A percentile compares a stretch with the other conserved stretches of the same genome.
phyloP scores from a whole-genome alignment of 495 filamentous ascomycete genomes.

The Tricharina praecox region DNA sequence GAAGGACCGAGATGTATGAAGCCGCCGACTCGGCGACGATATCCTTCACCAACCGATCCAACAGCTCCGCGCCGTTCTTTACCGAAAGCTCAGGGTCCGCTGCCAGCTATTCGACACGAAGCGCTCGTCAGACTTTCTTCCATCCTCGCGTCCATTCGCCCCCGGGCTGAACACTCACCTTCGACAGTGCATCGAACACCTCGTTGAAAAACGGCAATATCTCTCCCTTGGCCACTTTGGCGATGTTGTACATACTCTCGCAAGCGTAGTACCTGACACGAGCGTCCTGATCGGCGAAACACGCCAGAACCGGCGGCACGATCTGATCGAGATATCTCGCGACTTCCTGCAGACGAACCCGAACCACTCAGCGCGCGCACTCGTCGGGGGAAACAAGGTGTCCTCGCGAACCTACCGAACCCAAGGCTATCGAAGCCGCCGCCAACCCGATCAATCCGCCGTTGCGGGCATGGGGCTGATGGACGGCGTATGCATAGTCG shows the following conservation, averaged over 20 bases:
- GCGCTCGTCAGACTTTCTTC: too few relatives aligned
- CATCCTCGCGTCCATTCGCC: too few relatives aligned
- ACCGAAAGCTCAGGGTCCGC: conserved; percentile 93
- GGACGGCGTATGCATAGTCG: conserved; percentile 93
- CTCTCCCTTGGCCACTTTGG: conserved; percentile 97
- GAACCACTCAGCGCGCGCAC: too few relatives aligned
- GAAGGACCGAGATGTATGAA: conserved; percentile 79
- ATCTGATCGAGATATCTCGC: conserved; percentile 81
- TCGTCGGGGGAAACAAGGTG: neutral
- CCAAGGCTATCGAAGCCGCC: conserved; percentile 88
- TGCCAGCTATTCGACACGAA: conserved; percentile 78
- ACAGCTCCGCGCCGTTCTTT: conserved; percentile 92
- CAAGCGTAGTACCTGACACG: conserved; percentile 96
- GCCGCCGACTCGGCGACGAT: conserved; percentile 94
- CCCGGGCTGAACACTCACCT: conserved; percentile 43
- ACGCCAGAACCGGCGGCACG: conserved; percentile 93
- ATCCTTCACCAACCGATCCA: conserved; percentile 93
- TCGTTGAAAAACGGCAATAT: conserved; percentile 88
- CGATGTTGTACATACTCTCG: conserved; percentile 99
- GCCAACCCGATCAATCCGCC: conserved; percentile 93
- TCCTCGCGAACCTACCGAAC: conserved; percentile 46
- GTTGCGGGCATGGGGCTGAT: conserved; percentile 93
- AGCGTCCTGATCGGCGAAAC: conserved; percentile 96
- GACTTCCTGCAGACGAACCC: conserved; percentile 60
- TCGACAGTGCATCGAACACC: conserved; percentile 92